Conservation (phyloP, 2,329 filamentous ascomycete species). For the Alternaria gaisen region DNA sequence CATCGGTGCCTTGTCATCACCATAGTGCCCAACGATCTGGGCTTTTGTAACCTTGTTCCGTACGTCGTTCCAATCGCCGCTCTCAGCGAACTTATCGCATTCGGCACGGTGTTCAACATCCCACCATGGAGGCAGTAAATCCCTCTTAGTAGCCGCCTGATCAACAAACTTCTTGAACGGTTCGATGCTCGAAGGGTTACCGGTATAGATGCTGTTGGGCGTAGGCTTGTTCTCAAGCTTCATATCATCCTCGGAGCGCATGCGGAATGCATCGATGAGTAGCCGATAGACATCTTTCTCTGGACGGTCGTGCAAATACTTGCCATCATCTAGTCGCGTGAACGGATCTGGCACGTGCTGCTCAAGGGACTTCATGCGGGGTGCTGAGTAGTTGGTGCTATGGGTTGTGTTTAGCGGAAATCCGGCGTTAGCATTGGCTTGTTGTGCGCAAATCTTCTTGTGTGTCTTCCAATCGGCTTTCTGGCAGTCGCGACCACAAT, state of each 20-base stretch:
- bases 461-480: conserved; percentile 47
- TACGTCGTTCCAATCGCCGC: conserved; percentile 28
- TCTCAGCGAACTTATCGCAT: conserved; percentile 29
- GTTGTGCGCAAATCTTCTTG: conserved; percentile 40
- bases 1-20: conserved; percentile 32
- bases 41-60: conserved; percentile 23
- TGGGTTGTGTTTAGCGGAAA: conserved; percentile 9
- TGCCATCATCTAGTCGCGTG: conserved; percentile 28
- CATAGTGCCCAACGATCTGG: conserved; percentile 35
- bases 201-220: conserved; percentile 28
- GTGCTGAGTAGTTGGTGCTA: conserved; percentile 7
- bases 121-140: conserved; percentile 39
- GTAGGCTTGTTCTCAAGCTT: conserved; percentile 24
- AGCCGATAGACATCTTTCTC: conserved; percentile 40
- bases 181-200: conserved; percentile 21
- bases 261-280: conserved; percentile 42
- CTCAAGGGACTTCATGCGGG: conserved; percentile 22
- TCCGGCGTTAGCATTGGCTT: neutral
- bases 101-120: conserved; percentile 24
- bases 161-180: conserved; percentile 33
- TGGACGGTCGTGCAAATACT: conserved; percentile 37
- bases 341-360: conserved; percentile 34
- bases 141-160: conserved; percentile 3
- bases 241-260: conserved; percentile 34
- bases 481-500: conserved; percentile 48